Evolutionary conservation across 495 filamentous ascomycete genomes (phyloP), one percentile per base, ranked within the genome.

Genomic region (Apodospora peruviana): DNA sequence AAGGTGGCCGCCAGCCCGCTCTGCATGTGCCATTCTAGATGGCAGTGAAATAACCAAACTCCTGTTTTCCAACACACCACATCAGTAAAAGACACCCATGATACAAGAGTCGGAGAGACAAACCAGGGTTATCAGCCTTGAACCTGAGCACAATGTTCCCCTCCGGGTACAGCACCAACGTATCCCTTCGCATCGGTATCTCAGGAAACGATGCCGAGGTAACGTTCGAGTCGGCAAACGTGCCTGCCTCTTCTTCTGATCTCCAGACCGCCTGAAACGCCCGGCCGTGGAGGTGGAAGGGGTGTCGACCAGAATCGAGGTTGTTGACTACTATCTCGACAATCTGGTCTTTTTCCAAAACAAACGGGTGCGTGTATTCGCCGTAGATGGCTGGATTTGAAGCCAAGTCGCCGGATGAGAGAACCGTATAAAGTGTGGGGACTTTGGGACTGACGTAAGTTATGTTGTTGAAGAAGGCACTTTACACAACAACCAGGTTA

Each of bases 241-340:
- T 61, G 11, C 73, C 74, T 2, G 64, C 70, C 7, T 72, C 62
- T 34, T 70, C 60, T 0, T 53, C 68, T 4, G 73, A 73, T 25
- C 74, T 71, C 43, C 66, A 64, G 16, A 77, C 48, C 2, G 83
- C 71, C 59, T 93, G 88, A 71, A 91, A 93, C 48, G 77, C 67
- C 66, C 93, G 90, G 12, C 89, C 90, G 75, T 95, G 89, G 2
- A 94, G 71, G 71, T 95, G 88, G 76, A 93, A 93, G 0, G 90
- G 90, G 61, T 95, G 89, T 9, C 79, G 65, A 38, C 85, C 85
- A 0, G 76, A 58, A 53, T 90, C 86, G 18, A 77, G 58, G 60
- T 93, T 95, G 77, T 93, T 93, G 7, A 95, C 59, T 19, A 91
- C 68, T 35, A 95, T 82, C 42, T 95, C 84, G 40, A 94, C 75